These are phyloP conservation scores for Melampsora americana DNA, from an alignment of 1,284 basidiomycete genomes.

Conservation along the genomic window DNA sequence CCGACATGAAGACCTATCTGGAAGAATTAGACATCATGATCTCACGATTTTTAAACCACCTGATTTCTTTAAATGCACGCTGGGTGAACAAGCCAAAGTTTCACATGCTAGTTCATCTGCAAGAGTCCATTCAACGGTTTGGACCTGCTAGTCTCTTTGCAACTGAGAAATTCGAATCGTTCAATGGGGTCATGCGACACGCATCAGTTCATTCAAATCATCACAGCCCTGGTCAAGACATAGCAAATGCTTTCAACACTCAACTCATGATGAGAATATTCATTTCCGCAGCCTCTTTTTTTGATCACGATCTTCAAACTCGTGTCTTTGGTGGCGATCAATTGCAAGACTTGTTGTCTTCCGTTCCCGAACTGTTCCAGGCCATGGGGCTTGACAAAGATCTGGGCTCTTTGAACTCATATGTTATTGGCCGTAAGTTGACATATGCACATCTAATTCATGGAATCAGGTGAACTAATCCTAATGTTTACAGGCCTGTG, in stretches of 20 bases:
- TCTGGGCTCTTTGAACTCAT: too few relatives aligned
- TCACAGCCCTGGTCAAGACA: background rate
- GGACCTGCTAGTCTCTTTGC: slow-evolving; percentile 16
- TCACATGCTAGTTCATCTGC: slow-evolving; percentile 49
- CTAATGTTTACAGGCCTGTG: too few relatives aligned
- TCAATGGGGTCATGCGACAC: slow-evolving; percentile 4
- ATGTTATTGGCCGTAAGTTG: too few relatives aligned
- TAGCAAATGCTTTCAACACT: background rate
- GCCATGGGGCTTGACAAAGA: too few relatives aligned
- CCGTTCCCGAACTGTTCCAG: too few relatives aligned
- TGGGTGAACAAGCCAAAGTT: slow-evolving; percentile 58
- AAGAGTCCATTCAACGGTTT: slow-evolving; percentile 45
- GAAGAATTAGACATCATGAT: slow-evolving; percentile 48
- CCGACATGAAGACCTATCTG: background rate
- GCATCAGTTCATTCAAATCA: slow-evolving; percentile 17
- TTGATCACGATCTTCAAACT: too few relatives aligned
- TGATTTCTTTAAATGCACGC: slow-evolving; percentile 50
- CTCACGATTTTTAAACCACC: slow-evolving; percentile 51
- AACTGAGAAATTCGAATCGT: slow-evolving; percentile 23
- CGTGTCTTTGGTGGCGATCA: too few relatives aligned
- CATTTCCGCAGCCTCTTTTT: too few relatives aligned
- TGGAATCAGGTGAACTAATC: too few relatives aligned
- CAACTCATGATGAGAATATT: too few relatives aligned
- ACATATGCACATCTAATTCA: too few relatives aligned
- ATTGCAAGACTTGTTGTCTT: too few relatives aligned